A percentile compares a stretch with the other conserved stretches of the same genome.
Conservation (phyloP, 1,284 basidiomycete species). For the Trichosporon faecale region DNA sequence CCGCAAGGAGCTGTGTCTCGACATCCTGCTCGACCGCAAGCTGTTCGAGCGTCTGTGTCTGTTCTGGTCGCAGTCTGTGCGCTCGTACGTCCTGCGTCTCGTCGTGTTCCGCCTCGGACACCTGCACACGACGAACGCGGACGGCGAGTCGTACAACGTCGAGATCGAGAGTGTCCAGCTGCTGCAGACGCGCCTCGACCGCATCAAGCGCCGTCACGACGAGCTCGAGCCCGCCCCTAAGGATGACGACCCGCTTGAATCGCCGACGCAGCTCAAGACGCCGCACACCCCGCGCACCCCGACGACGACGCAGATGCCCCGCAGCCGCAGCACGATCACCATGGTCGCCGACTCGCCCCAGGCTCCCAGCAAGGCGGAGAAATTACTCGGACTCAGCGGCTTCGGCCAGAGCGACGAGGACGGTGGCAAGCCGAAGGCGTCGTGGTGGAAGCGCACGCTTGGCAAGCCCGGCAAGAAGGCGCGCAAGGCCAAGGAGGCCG, state of each 20-base stretch:
- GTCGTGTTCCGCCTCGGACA: conserved; percentile 57
- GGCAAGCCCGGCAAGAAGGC: conserved; percentile 20
- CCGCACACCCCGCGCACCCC: conserved; percentile 23
- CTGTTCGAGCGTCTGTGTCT: conserved; percentile 55
- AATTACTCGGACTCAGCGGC: conserved; percentile 38
- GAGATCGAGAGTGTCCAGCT: conserved; percentile 53
- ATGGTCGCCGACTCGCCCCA: conserved; percentile 47
- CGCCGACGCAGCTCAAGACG: conserved; percentile 16
- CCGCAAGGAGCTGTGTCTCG: conserved; percentile 53
- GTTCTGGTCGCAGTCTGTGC: conserved; percentile 56
- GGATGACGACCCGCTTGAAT: background rate
- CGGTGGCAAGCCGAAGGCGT: conserved; percentile 17
- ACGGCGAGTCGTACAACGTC: conserved; percentile 44
- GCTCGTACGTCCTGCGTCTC: conserved; percentile 53
- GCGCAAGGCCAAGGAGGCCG: conserved; percentile 9
- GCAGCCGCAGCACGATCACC: conserved; percentile 51
- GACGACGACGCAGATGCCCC: conserved; percentile 32
- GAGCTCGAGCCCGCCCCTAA: conserved; percentile 45
- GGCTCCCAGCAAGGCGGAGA: conserved; percentile 39
- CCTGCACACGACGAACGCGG: conserved; percentile 48
- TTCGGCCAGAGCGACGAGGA: conserved; percentile 18
- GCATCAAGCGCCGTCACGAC: conserved; percentile 55
- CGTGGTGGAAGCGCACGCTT: conserved; percentile 27
- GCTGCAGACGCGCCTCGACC: conserved; percentile 54
- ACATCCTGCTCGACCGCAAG: conserved; percentile 52